phyloP scores from a whole-genome alignment of 257 asterid species.

The Osmanthus fragrans region DNA sequence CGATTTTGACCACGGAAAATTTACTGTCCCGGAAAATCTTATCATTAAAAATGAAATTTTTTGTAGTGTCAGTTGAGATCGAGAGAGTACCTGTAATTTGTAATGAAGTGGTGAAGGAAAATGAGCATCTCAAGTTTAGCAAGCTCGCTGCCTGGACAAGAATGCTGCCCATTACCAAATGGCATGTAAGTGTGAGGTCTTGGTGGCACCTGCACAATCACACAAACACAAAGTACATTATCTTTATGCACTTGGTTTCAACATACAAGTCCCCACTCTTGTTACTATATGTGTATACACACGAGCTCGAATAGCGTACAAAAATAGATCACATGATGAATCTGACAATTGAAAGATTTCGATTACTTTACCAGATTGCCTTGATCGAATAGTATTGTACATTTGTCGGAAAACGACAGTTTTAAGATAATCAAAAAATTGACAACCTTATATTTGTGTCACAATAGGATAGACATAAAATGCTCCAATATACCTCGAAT shows the following conservation, averaged over 20 bases:
- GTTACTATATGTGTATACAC: no score
- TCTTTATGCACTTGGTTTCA: background rate
- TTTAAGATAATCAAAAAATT: slow-evolving; percentile 36
- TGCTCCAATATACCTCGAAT: slow-evolving; percentile 52
- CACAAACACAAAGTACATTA: background rate
- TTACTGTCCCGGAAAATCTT: no score
- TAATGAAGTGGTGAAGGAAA: slow-evolving; percentile 62
- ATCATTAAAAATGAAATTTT: background rate
- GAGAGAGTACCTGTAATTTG: slow-evolving; percentile 49
- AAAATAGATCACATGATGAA: slow-evolving; percentile 36
- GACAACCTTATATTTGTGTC: slow-evolving; percentile 40
- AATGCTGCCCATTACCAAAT: slow-evolving; percentile 68
- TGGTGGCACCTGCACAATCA: slow-evolving; percentile 55
- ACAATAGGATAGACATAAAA: slow-evolving; percentile 19
- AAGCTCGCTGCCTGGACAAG: slow-evolving; percentile 78
- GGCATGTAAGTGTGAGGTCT: slow-evolving; percentile 69
- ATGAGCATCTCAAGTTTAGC: slow-evolving; percentile 79
- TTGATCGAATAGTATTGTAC: slow-evolving; percentile 9
- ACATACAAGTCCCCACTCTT: background rate
- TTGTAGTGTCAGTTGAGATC: background rate
- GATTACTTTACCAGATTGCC: background rate
- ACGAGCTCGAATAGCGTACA: slow-evolving; percentile 10
- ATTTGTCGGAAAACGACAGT: slow-evolving; percentile 23
- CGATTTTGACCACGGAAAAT: no score
- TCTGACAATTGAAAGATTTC: slow-evolving; percentile 23